Base-by-base conservation (phyloP, 352 stramenopile species). In the Phytopythium oedochilum region DNA sequence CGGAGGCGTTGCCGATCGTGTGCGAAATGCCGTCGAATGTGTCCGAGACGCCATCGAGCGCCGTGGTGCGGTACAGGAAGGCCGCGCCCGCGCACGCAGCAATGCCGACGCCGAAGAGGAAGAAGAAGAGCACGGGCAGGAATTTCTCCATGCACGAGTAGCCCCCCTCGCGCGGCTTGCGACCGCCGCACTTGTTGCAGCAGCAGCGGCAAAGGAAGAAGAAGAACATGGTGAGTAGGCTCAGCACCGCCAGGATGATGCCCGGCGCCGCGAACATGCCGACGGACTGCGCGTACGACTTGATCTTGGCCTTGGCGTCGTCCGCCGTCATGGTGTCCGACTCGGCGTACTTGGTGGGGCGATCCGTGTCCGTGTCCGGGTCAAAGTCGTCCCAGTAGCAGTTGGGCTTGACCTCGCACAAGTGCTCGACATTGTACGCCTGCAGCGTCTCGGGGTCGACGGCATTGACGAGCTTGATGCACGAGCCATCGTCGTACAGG, bases 141-240 rank as follows among this genome's bases (percentile, higher is more conserved):
- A 86, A 83, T 59, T 90, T 90, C 53, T 90, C 61, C 60, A 78
- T 73, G 57, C 69, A 88, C 18, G 67, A 75, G 68, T 90, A 90
- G 20, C 77, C 80, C 3, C 80, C 77, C 49, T 84, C 74, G 20
- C 71, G 70, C 11, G 73, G 70, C 18, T 59, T 70, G 18, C 80
- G 77, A 9, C 77, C 75, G 15, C 80, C 75, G 36, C 80, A 90
- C 32, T 68, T 66, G 63, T 88, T 88, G 76, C 80, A 90, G 64
- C 80, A 88, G 66, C 76, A 90, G 44, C 80, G 80, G 28, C 75
- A 88, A n/a, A 87, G 65, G 20, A 88, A 38, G 55, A 88, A 90
- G 47, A 90, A 76, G 8, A 90, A 52, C 64, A 88, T 83, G 28
- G 73, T 88, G 34, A 90, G 57, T 25, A 90, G 12, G 57, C 73